phyloP scores from a whole-genome alignment of 1,284 basidiomycete species.

The Ustilago trichophora region DNA sequence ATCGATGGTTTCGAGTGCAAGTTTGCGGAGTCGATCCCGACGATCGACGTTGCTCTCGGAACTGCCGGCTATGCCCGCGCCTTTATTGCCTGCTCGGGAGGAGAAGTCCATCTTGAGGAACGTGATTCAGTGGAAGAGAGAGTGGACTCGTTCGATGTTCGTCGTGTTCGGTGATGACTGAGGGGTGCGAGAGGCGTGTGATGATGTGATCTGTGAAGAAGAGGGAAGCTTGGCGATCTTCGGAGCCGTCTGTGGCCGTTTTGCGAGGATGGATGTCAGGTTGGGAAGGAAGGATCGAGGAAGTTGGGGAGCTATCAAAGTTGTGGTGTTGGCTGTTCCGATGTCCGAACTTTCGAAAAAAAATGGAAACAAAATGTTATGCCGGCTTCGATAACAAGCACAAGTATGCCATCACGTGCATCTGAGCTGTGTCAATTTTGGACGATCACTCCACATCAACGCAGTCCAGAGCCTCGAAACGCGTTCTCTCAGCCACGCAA shows the following conservation, averaged over 20 bases:
- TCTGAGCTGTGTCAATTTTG: no score
- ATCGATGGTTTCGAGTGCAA: constrained; percentile 71
- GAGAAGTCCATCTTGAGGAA: constrained; percentile 65
- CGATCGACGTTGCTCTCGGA: constrained; percentile 95
- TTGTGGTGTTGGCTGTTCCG: constrained; percentile 4
- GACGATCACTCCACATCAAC: constrained; percentile 50
- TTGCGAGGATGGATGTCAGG: no score
- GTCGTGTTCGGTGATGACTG: no score
- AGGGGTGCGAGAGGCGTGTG: no score
- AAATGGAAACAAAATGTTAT: no score
- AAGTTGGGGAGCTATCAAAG: constrained; percentile 1
- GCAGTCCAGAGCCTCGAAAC: constrained; percentile 2
- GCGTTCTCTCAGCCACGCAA: constrained; percentile 30
- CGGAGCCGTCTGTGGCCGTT: no score
- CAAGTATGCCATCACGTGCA: no score
- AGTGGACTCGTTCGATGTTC: no score
- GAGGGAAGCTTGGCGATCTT: no score
- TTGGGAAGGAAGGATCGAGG: neutral
- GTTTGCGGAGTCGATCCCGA: constrained; percentile 90
- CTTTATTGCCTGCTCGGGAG: constrained; percentile 66
- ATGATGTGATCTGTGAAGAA: neutral
- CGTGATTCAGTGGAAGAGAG: no score
- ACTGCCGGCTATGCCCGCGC: constrained; percentile 73
- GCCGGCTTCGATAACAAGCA: no score
- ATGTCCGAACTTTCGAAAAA: constrained; percentile 26